phyloP scores from a whole-genome alignment of 2,329 filamentous ascomycete species.

The Aspergillus quadricinctus region DNA sequence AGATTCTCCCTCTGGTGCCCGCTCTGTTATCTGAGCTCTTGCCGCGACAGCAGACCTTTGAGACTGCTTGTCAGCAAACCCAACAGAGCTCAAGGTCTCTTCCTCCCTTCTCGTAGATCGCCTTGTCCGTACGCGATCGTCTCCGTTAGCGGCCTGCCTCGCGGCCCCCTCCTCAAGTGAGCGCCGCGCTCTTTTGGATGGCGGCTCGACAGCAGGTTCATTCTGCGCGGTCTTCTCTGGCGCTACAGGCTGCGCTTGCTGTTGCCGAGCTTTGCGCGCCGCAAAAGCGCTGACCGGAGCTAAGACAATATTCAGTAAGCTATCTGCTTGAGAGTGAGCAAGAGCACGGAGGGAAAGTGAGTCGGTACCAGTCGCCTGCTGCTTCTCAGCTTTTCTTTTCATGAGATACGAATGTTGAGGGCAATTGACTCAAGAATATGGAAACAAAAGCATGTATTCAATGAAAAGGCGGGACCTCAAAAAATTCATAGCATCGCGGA shows the following conservation, averaged over 20 bases:
- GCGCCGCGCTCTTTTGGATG: conserved; percentile 31
- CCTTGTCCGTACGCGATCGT: conserved; percentile 14
- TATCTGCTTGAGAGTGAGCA: background rate
- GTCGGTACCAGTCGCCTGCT: conserved; percentile 28
- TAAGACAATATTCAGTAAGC: conserved; percentile 15
- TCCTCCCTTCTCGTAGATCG: conserved; percentile 18
- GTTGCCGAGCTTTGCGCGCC: conserved; percentile 39
- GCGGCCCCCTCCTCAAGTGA: conserved; percentile 20
- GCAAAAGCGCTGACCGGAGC: conserved; percentile 41
- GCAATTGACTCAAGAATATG: background rate
- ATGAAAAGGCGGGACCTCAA: background rate
- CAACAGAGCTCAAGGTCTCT: conserved; percentile 6
- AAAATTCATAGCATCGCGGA: background rate
- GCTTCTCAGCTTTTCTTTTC: conserved; percentile 39
- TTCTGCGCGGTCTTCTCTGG: conserved; percentile 15
- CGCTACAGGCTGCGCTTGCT: conserved; percentile 24
- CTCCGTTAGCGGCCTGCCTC: conserved; percentile 9
- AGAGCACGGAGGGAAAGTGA: background rate
- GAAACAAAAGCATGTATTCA: background rate
- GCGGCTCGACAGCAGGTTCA: conserved; percentile 26
- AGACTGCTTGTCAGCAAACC: conserved; percentile 4
- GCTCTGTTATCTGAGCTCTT: conserved; percentile 3
- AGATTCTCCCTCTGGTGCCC: conserved; percentile 4
- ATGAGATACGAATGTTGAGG: conserved; percentile 8
- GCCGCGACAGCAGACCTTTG: conserved; percentile 6